phyloP scores from a whole-genome alignment of 192 early-diverging fungal genomes.

The Coemansia sp. region DNA sequence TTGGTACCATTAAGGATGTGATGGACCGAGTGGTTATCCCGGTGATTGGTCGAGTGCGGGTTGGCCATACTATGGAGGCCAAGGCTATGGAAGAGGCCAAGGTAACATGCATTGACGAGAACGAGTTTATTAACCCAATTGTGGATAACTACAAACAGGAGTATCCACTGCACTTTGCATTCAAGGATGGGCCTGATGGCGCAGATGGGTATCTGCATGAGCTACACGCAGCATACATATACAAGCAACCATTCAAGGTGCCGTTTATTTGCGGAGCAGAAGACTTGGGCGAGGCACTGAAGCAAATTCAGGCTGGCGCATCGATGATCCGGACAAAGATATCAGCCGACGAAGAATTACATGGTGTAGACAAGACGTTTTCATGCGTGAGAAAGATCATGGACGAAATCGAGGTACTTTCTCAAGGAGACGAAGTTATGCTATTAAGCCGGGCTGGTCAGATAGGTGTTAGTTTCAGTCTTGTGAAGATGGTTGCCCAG shows the following conservation, averaged over 20 bases:
- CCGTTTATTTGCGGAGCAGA: conserved; percentile 96
- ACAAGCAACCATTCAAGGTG: conserved; percentile 89
- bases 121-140: conserved; percentile 91
- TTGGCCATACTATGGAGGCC: conserved; percentile 99
- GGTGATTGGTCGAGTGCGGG: conserved; percentile 98
- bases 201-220: neutral
- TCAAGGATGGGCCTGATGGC: neutral
- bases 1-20: conserved; percentile 95
- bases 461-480: conserved; percentile 52
- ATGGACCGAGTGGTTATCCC: conserved; percentile 93
- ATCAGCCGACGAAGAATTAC: neutral
- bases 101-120: conserved; percentile 97
- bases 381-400: conserved; percentile 61
- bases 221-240: conserved; percentile 61
- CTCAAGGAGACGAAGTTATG: conserved; percentile 30
- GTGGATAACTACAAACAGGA: conserved; percentile 71
- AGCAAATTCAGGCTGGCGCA: conserved; percentile 94
- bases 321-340: conserved; percentile 95
- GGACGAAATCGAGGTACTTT: conserved; percentile 62
- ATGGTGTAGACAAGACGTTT: no score
- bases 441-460: conserved; percentile 93
- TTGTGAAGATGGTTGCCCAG: conserved; percentile 82
- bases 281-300: conserved; percentile 96
- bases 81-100: conserved; percentile 89
- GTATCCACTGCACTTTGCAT: neutral